These are phyloP conservation scores for Mitragyna speciosa DNA, from an alignment of 257 asterid species.

Conservation along the genomic window DNA sequence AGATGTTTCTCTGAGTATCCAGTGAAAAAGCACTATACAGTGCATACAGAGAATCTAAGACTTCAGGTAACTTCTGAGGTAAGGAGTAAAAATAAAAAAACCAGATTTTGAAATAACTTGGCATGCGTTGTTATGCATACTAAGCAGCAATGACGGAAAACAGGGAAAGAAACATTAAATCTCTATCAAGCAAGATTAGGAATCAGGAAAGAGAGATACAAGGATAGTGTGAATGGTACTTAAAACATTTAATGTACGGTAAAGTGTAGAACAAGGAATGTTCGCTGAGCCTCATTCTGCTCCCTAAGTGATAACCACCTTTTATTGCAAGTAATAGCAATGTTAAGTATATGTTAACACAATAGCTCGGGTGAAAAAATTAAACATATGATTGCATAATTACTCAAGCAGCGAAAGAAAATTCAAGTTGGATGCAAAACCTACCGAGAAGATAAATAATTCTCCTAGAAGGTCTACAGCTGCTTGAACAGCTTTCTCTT, in stretches of 20 bases:
- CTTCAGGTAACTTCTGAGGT: background rate
- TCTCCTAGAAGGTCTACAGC: constrained; percentile 95
- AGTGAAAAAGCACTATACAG: background rate
- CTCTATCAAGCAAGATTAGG: background rate
- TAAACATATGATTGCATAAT: background rate
- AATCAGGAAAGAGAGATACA: background rate
- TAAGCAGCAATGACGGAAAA: background rate
- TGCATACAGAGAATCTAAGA: background rate
- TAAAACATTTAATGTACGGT: background rate
- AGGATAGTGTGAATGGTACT: background rate
- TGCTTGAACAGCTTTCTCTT: constrained; percentile 95
- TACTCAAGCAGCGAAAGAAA: constrained; percentile 11
- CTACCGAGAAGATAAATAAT: constrained; percentile 75
- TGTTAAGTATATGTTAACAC: background rate
- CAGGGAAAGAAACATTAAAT: background rate
- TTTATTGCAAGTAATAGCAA: background rate
- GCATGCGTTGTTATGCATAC: background rate
- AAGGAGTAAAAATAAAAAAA: background rate
- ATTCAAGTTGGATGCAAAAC: constrained; percentile 24
- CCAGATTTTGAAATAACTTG: background rate
- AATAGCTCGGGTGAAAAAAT: background rate
- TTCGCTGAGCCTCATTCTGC: background rate
- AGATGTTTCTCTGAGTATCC: background rate
- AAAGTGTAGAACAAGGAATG: background rate
- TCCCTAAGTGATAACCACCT: background rate